Conservation (phyloP, 2,329 filamentous ascomycete genomes). For the Pseudogymnoascus sp. region DNA sequence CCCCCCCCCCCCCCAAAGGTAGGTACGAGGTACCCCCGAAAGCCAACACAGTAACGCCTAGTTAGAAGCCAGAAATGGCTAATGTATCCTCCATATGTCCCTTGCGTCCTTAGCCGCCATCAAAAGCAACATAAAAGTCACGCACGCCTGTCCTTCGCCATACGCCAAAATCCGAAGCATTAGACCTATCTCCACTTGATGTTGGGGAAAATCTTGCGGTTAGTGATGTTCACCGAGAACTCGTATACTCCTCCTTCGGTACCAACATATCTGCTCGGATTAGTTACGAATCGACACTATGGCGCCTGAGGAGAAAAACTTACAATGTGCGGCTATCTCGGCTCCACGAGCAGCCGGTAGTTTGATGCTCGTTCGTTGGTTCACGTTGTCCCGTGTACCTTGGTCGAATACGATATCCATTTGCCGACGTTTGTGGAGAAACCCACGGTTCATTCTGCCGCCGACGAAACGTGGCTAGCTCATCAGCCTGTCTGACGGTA, state of each 20-base stretch:
- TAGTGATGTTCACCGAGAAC: constrained; percentile 56
- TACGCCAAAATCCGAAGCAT: constrained; percentile 6
- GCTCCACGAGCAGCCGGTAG: constrained; percentile 55
- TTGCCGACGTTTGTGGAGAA: not conserved
- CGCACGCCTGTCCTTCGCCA: constrained; percentile 1
- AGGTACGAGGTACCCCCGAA: not conserved
- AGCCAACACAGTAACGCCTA: constrained; percentile 5
- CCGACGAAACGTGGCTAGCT: not conserved
- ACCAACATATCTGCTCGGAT: constrained; percentile 45
- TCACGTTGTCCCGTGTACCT: constrained; percentile 23
- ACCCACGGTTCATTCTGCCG: constrained; percentile 16
- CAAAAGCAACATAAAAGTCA: not conserved
- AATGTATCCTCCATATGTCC: not conserved
- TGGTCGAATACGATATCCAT: too few species aligned
- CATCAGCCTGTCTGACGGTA: constrained; percentile 13
- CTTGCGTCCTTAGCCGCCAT: not conserved
- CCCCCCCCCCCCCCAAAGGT: not conserved
- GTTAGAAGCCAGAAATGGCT: not conserved
- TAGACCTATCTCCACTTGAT: constrained; percentile 41
- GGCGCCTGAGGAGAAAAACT: constrained; percentile 28
- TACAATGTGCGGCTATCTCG: constrained; percentile 52
- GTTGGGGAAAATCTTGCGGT: constrained; percentile 51
- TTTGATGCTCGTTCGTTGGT: constrained; percentile 32
- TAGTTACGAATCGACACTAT: not conserved
- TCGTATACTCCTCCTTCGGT: constrained; percentile 70